Conservation (phyloP, 2,329 filamentous ascomycete species). For the Stenocarpella maydis region DNA sequence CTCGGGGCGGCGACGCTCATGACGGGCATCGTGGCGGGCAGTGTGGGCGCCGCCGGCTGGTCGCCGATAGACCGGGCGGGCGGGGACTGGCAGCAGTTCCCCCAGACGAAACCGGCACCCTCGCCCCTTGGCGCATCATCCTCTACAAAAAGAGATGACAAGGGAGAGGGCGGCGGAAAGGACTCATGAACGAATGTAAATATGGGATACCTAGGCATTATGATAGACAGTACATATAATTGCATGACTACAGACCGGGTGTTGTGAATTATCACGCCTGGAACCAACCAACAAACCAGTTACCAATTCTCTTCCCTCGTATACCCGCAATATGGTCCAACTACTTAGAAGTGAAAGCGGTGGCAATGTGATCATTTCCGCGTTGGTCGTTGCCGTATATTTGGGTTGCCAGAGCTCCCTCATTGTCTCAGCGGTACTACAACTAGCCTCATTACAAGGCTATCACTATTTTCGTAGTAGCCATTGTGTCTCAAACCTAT, state of each 20-base stretch:
- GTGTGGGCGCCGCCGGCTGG: slow-evolving; percentile 75
- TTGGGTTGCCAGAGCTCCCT: no score
- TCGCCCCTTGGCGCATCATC: slow-evolving; percentile 26
- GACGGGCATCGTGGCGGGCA: slow-evolving; percentile 83
- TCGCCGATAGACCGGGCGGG: slow-evolving; percentile 69
- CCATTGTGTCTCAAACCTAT: no score
- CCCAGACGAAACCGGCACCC: slow-evolving; percentile 38
- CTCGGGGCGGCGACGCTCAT: slow-evolving; percentile 80
- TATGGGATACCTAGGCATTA: slow-evolving; percentile 19
- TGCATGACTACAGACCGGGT: slow-evolving; percentile 15
- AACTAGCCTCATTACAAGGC: no score
- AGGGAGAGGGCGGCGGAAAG: background rate
- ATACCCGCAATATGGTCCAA: background rate
- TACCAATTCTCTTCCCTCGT: background rate
- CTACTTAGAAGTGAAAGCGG: background rate
- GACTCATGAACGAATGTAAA: slow-evolving; percentile 20
- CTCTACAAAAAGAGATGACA: slow-evolving; percentile 19
- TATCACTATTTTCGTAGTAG: no score
- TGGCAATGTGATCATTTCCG: background rate
- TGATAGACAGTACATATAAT: slow-evolving; percentile 30
- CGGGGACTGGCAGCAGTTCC: slow-evolving; percentile 44
- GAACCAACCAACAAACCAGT: background rate
- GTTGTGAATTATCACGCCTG: slow-evolving; percentile 4
- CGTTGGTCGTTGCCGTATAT: no score
- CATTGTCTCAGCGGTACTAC: no score